Evolutionary conservation across 2,329 filamentous ascomycete genomes (phyloP), one percentile per base, ranked within the genome.

Genomic region (Sporothrix brunneoviolacea): DNA sequence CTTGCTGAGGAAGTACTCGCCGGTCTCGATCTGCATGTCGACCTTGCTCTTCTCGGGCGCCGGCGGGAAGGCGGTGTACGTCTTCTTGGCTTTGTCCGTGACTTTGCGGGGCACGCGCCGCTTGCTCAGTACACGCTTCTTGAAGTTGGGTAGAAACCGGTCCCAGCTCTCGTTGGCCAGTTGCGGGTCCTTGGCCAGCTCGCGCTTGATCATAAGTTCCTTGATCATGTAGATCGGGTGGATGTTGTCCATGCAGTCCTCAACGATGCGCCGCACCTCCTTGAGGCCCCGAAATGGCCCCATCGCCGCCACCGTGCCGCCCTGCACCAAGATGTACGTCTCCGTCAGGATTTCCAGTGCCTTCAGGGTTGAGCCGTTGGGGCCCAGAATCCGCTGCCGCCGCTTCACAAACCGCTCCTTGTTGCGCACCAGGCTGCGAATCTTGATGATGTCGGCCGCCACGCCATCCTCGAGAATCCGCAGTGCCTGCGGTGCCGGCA

Each of bases 31-130:
- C 77, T 98, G 91, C 69, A 90, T 71, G 70, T 98, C 93, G 61
- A 98, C 80, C 81, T 97, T 98, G 81, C 91, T 96, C 87, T 95
- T 95, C 77, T 98, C 91, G 58, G 91, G 90, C 38, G 90, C 81
- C 7, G 93, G 93, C 43, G 93, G 93, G 83, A 98, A 98, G 9
- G 93, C 91, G 58, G 94, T 98, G 75, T 96, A 98, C 12, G 76
- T 70, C 79, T 95, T 97, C 79, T 91, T 95, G 65, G 75, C 70
- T 79, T 98, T 98, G 75, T 98, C 91, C 48, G 81, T 89, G 64
- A 98, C 83, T 63, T 88, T 89, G 75, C 81, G 80, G 0, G 93
- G 94, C 60, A 84, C 82, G 59, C 82, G 80, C 58, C 93, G 79
- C 73, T 90, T 91, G 72, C 82, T 90, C 58, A 97, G 77, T 50